Evolutionary conservation across 352 stramenopile genomes (phyloP).

Genomic region (Blastocystis sp.): DNA sequence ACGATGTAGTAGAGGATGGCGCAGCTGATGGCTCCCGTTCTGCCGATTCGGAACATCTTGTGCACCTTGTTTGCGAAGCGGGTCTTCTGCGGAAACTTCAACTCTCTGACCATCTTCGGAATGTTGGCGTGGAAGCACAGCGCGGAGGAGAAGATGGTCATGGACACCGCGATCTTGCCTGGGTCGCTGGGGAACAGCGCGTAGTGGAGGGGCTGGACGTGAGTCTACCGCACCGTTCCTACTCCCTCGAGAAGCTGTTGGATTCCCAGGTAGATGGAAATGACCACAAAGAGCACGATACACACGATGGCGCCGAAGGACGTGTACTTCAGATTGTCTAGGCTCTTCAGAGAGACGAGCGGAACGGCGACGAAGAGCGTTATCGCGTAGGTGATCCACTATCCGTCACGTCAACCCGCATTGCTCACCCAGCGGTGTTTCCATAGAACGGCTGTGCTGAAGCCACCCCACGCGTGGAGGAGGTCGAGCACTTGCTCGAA

Average conservation of each 20-base stretch:
- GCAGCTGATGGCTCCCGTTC: constrained; percentile 21
- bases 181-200: constrained; percentile 3
- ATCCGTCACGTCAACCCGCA: not conserved
- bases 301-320: constrained; percentile 61
- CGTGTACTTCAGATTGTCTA: constrained; percentile 70
- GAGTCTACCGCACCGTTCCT: not conserved
- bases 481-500: constrained; percentile 64
- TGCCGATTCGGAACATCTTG: constrained; percentile 68
- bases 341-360: constrained; percentile 17
- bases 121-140: constrained; percentile 71
- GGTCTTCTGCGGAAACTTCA: constrained; percentile 27
- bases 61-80: constrained; percentile 41
- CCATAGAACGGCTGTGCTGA: not conserved
- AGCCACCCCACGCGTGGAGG: constrained; percentile 3
- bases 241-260: constrained; percentile 3
- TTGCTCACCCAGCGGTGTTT: constrained; percentile 8
- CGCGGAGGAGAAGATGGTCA: constrained; percentile 66
- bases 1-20: constrained; percentile 71
- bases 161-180: not conserved
- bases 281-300: constrained; percentile 57
- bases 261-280: constrained; percentile 56
- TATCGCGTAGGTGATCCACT: constrained; percentile 32
- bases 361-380: constrained; percentile 64
- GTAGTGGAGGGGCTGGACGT: constrained; percentile 43
- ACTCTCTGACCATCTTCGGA: constrained; percentile 61